These are phyloP conservation scores for Dimocarpus longan DNA, from an alignment of 345 rosid genomes.

Conservation along the genomic window DNA sequence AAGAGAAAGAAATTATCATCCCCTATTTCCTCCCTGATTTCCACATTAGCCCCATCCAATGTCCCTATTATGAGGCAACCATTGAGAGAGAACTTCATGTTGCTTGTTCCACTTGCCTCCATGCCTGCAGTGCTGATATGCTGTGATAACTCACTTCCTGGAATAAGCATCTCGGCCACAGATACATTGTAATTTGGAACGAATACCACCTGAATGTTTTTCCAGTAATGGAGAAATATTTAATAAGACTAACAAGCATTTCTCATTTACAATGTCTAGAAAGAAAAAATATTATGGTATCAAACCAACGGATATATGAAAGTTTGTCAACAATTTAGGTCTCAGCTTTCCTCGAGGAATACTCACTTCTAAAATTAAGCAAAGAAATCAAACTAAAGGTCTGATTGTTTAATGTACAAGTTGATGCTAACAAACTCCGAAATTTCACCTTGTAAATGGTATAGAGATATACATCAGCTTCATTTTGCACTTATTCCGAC, in stretches of 20 bases:
- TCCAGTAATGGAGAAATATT: slow-evolving; percentile 1
- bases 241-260: too few species aligned
- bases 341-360: neutral
- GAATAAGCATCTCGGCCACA: slow-evolving; percentile 92
- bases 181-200: slow-evolving; percentile 97
- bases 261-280: neutral
- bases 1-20: slow-evolving; percentile 92
- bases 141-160: slow-evolving; percentile 97
- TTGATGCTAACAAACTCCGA: neutral
- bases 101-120: slow-evolving; percentile 99
- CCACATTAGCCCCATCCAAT: slow-evolving; percentile 96
- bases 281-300: neutral
- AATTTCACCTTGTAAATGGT: neutral
- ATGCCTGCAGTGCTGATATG: slow-evolving; percentile 99
- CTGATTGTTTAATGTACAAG: neutral
- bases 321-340: neutral
- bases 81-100: slow-evolving; percentile 94
- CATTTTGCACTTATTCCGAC: neutral
- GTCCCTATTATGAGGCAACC: slow-evolving; percentile 99
- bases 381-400: neutral
- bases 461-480: neutral
- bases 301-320: neutral
- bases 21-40: slow-evolving; percentile 92
- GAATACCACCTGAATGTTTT: slow-evolving; percentile 74
- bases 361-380: neutral